Percentiles rank a stretch among this genome's conserved stretches.
Evolutionary conservation across 768 basidiomycete genomes (phyloP).

Genomic region (Cystofilobasidium macerans): DNA sequence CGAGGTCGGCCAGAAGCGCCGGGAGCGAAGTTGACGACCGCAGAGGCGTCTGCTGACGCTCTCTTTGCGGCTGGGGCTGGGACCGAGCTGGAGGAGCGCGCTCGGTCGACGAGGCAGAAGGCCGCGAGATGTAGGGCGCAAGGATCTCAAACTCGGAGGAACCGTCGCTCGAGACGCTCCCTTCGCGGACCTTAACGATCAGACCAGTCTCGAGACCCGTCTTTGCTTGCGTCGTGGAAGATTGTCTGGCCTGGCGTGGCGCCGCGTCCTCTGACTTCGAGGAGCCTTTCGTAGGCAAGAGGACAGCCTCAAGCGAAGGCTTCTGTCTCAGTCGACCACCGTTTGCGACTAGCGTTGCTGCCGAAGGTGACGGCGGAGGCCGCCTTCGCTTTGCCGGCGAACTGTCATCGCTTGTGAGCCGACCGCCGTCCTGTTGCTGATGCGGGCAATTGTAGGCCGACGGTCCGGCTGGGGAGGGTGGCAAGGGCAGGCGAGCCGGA

Average conservation of each 20-base stretch:
- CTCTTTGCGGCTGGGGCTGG: neutral
- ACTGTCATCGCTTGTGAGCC: too few species aligned
- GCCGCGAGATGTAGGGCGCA: neutral
- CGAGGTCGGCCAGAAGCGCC: neutral
- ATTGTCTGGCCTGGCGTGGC: neutral
- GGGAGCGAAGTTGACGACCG: neutral
- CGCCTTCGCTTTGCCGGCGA: too few species aligned
- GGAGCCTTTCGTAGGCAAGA: neutral
- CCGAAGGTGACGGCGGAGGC: too few species aligned
- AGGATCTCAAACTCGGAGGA: conserved; percentile 3
- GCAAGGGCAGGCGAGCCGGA: too few species aligned
- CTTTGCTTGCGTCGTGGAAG: too few species aligned
- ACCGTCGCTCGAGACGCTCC: neutral
- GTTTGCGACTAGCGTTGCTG: neutral
- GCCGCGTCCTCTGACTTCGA: neutral
- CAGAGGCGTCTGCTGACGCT: neutral
- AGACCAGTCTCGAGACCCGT: too few species aligned
- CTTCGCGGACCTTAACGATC: neutral
- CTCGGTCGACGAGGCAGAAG: neutral
- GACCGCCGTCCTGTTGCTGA: too few species aligned
- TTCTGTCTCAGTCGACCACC: neutral
- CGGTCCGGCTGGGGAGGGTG: too few species aligned
- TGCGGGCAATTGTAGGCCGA: too few species aligned
- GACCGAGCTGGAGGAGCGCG: neutral
- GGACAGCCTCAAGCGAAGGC: neutral